Percentiles rank a stretch among this genome's conserved stretches.
Conservation (phyloP, 2,329 filamentous ascomycete genomes). For the Colletotrichum gloeosporioides region DNA sequence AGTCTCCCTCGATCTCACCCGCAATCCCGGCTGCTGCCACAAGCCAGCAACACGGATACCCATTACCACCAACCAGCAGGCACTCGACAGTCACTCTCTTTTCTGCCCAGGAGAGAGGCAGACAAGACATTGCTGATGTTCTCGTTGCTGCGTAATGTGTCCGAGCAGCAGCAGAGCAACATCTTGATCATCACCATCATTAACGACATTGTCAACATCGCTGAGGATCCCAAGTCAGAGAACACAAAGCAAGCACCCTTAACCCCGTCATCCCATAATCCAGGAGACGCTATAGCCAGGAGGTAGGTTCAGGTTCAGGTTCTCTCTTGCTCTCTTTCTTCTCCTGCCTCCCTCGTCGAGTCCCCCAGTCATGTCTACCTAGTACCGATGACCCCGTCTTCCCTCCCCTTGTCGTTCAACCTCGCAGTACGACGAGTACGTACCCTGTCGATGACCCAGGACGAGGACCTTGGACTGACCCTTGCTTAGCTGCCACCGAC, state of each 20-base stretch:
- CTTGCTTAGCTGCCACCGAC: conserved; percentile 21
- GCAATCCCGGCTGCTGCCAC: conserved; percentile 26
- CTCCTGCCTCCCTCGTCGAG: background rate
- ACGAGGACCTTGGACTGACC: conserved; percentile 17
- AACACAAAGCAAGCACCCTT: conserved; percentile 4
- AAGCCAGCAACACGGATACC: conserved; percentile 21
- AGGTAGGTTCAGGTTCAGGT: background rate
- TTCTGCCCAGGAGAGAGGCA: conserved; percentile 18
- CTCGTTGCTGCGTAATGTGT: background rate
- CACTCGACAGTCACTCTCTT: background rate
- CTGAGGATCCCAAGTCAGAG: conserved; percentile 41
- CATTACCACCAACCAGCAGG: conserved; percentile 1
- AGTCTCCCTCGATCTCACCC: conserved; percentile 36
- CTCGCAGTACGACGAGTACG: conserved; percentile 28
- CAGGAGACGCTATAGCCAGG: conserved; percentile 42
- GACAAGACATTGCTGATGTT: conserved; percentile 11
- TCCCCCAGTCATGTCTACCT: conserved; percentile 10
- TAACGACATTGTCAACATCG: conserved; percentile 27
- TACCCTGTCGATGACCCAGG: conserved; percentile 3
- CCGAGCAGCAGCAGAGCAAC: background rate
- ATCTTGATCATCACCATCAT: background rate
- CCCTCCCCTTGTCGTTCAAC: conserved; percentile 5
- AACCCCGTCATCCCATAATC: conserved; percentile 36
- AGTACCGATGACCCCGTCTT: conserved; percentile 12
- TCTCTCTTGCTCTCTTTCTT: background rate